These are phyloP conservation scores for Penicillium janthinellum DNA, from an alignment of 2,329 filamentous ascomycete species.

Conservation along the genomic window DNA sequence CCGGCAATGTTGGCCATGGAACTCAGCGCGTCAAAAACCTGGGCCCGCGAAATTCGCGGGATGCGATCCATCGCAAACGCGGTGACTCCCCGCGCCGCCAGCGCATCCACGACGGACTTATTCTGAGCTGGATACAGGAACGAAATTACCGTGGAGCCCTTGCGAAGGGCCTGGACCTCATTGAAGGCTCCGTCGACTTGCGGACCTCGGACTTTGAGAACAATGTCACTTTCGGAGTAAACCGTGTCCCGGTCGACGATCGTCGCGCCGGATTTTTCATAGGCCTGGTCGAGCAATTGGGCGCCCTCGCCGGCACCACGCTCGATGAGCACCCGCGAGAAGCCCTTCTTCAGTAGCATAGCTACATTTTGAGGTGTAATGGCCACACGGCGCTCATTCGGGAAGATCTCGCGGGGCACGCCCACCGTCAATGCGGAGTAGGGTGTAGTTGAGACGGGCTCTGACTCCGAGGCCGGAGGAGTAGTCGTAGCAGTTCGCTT, in stretches of 20 bases:
- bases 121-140: constrained; percentile 85
- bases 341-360: constrained; percentile 82
- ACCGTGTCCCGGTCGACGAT: constrained; percentile 69
- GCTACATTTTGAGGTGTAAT: constrained; percentile 82
- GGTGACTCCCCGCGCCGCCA: constrained; percentile 71
- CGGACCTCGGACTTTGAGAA: constrained; percentile 81
- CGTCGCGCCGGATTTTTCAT: constrained; percentile 75
- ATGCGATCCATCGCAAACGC: constrained; percentile 92
- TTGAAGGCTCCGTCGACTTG: constrained; percentile 58
- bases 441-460: constrained; percentile 47
- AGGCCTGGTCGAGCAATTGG: constrained; percentile 75
- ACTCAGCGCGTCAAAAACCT: constrained; percentile 84
- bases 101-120: constrained; percentile 69
- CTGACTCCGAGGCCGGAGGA: constrained; percentile 23
- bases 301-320: constrained; percentile 76
- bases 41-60: constrained; percentile 83
- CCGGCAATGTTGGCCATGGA: constrained; percentile 95
- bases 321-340: constrained; percentile 74
- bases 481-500: constrained; percentile 28
- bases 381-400: constrained; percentile 78
- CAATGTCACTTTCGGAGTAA: constrained; percentile 74
- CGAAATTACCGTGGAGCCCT: constrained; percentile 75
- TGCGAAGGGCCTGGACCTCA: constrained; percentile 69
- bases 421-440: constrained; percentile 76
- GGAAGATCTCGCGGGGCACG: constrained; percentile 75